Evolutionary conservation across 306 rosid species (phyloP).

Genomic region (Medicago arabica): DNA sequence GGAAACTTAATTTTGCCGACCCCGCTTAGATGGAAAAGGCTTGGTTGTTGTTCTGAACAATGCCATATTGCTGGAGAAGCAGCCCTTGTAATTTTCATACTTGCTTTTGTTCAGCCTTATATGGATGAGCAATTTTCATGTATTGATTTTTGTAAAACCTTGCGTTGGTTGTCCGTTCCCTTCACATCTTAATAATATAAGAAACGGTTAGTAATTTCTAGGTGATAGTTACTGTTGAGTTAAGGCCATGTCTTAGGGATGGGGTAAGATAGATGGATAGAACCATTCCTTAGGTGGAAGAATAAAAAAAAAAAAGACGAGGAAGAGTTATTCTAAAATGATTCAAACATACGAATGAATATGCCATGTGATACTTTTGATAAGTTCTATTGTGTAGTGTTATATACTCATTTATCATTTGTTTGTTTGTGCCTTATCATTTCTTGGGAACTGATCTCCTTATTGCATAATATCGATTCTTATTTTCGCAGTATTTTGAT

Average conservation of each 20-base stretch:
- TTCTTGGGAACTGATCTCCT: slow-evolving; percentile 1
- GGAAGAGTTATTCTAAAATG: slow-evolving; percentile 13
- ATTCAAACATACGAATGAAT: slow-evolving; percentile 14
- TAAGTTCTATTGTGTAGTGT: slow-evolving; percentile 14
- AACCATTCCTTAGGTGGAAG: too few species aligned
- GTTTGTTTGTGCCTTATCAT: not conserved
- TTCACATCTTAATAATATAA: too few species aligned
- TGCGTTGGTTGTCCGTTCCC: not conserved
- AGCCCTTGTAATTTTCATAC: not conserved
- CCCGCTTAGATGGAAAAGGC: too few species aligned
- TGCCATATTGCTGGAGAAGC: not conserved
- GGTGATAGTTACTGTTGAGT: too few species aligned
- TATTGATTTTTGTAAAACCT: not conserved
- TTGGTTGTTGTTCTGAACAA: not conserved
- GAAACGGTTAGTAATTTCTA: too few species aligned
- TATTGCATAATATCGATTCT: not conserved
- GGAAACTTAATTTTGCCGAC: too few species aligned
- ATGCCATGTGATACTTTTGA: slow-evolving; percentile 14
- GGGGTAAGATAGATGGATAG: too few species aligned
- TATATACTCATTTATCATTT: not conserved
- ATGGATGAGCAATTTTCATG: slow-evolving; percentile 21
- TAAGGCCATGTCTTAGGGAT: too few species aligned
- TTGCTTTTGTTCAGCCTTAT: slow-evolving; percentile 2
- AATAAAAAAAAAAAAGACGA: not conserved
- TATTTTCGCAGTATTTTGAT: slow-evolving; percentile 21